phyloP scores from a whole-genome alignment of 2,329 filamentous ascomycete genomes.

The Aspergillus piperis region DNA sequence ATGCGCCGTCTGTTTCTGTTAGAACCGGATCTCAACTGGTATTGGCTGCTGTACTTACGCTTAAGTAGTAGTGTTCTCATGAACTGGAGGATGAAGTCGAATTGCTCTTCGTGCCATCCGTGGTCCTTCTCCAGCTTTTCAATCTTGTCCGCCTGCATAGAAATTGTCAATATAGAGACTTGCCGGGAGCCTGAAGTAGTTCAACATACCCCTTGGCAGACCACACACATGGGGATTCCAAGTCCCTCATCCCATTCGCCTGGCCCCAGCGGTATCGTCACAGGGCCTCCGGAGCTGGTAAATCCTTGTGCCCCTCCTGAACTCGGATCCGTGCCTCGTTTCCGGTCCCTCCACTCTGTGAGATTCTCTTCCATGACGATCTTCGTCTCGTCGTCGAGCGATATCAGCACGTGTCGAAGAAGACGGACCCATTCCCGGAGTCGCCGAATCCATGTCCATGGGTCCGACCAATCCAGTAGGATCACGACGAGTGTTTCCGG shows the following conservation, averaged over 20 bases:
- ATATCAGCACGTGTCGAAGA: slow-evolving; percentile 73
- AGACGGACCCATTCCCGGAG: slow-evolving; percentile 87
- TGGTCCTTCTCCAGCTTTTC: slow-evolving; percentile 86
- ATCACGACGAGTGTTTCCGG: slow-evolving; percentile 86
- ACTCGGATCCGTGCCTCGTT: slow-evolving; percentile 61
- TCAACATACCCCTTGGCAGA: slow-evolving; percentile 82
- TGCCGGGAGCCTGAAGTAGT: background rate
- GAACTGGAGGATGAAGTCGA: slow-evolving; percentile 93
- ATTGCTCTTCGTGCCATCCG: slow-evolving; percentile 93
- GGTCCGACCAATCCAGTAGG: slow-evolving; percentile 92
- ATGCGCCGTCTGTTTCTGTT: slow-evolving; percentile 67
- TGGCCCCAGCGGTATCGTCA: slow-evolving; percentile 75
- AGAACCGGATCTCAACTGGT: slow-evolving; percentile 13
- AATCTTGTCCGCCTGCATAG: slow-evolving; percentile 74
- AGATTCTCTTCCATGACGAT: slow-evolving; percentile 86
- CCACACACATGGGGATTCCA: slow-evolving; percentile 83
- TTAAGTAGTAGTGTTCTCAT: slow-evolving; percentile 85
- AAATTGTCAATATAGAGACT: slow-evolving; percentile 20
- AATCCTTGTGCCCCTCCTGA: slow-evolving; percentile 57
- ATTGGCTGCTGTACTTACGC: slow-evolving; percentile 57
- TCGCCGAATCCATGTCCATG: slow-evolving; percentile 88
- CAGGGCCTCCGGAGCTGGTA: slow-evolving; percentile 64
- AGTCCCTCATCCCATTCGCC: slow-evolving; percentile 93
- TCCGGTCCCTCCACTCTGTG: slow-evolving; percentile 73
- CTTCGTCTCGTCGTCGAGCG: slow-evolving; percentile 73